Conservation (phyloP, 805 yeast species). For the Pichia ethanolica region DNA sequence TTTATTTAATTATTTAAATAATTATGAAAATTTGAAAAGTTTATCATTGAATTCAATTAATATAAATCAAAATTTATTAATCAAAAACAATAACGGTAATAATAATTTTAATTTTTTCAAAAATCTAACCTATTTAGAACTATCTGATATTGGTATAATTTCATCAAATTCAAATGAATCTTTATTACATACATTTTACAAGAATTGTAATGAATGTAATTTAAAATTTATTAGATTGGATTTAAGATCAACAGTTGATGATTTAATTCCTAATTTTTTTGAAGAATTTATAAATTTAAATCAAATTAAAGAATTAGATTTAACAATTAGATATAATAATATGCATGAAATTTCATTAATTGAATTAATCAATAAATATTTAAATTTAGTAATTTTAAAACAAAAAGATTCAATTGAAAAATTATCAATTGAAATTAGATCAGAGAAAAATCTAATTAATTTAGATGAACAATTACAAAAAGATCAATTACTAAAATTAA, state of each 20-base stretch:
- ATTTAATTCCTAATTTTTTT: slow-evolving; percentile 16
- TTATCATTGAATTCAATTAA: slow-evolving; percentile 11
- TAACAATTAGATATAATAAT: slow-evolving; percentile 17
- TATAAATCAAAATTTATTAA: slow-evolving; percentile 1
- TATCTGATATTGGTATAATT: slow-evolving; percentile 12
- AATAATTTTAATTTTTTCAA: slow-evolving; percentile 4
- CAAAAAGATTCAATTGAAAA: slow-evolving; percentile 16
- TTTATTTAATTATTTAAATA: not conserved
- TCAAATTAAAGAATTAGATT: slow-evolving; percentile 19
- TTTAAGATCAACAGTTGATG: slow-evolving; percentile 17
- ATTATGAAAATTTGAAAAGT: slow-evolving; percentile 2
- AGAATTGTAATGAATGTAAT: not conserved
- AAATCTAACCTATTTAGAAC: slow-evolving; percentile 12
- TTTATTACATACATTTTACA: slow-evolving; percentile 10
- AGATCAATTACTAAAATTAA: slow-evolving; percentile 13
- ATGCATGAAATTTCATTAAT: slow-evolving; percentile 12
- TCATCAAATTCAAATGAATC: slow-evolving; percentile 8
- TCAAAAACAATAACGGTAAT: not conserved
- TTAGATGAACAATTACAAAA: slow-evolving; percentile 14
- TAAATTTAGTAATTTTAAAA: slow-evolving; percentile 1
- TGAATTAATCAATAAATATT: slow-evolving; percentile 14
- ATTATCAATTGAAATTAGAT: slow-evolving; percentile 20
- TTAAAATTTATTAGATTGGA: slow-evolving; percentile 14
- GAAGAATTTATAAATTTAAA: slow-evolving; percentile 6
- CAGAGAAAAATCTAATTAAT: slow-evolving; percentile 17